Base-by-base conservation (phyloP, 129 eudicot species). In the Flaveria brownii region DNA sequence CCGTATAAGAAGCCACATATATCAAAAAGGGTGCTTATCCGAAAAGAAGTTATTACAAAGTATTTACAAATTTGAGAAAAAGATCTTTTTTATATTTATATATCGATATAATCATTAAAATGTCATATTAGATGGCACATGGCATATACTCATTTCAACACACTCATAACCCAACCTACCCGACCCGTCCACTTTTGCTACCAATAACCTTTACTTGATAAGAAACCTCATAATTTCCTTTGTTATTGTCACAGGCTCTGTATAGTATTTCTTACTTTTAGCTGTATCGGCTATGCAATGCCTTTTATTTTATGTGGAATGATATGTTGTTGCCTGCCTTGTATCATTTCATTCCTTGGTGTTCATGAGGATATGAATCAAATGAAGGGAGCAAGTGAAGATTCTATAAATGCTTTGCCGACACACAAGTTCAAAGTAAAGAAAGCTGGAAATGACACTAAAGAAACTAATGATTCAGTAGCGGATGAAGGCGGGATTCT, bases 251-350 rank as follows among this genome's bases (percentile, higher is more conserved):
- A 63, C 92, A 90, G 96, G 88, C 80, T 89, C 50, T 87, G 96
- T 79, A 77, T 89, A 77, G 92, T 83, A 42, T 85, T 84, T 79
- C 90, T 87, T 77, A 90, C 96, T 8, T 81, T 90, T 71, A 87
- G 92, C 82, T 87, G 92, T 83, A 83, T 87, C 11, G 88, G 96
- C 62, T 85, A 87, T 73, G 96, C 92, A 20, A 87, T 90, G 90
- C 96, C 92, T 50, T 87, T 90, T 80, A 85, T 90, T 65, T 75
- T 85, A 67, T 87, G 90, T 52, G 88, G 88, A 69, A 87, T 87
- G 91, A 87, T 87, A 68, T 89, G 96, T 74, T 89, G 96, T 82
- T 89, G 96, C 81, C 78, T 90, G 81, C 92, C 90, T 2, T 90
- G 96, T 73, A 87, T 90, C 20, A 82, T 85, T 43, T 85, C 92